These are phyloP conservation scores for Eucommia ulmoides DNA, from an alignment of 257 asterid genomes.

Conservation along the genomic window DNA sequence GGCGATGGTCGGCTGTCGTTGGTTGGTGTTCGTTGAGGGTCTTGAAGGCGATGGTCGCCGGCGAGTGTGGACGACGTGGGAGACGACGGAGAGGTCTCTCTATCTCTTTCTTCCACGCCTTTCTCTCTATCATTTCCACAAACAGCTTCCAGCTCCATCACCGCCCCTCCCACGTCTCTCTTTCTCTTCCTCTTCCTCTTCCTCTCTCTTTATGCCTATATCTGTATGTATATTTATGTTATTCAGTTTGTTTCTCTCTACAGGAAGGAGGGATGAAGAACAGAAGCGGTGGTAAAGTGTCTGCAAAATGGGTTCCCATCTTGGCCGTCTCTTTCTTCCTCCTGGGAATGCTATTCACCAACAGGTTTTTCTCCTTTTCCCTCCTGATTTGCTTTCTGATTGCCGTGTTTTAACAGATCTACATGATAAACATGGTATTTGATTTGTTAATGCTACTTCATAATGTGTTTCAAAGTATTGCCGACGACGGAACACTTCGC, in stretches of 20 bases:
- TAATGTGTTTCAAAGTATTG: too few species aligned
- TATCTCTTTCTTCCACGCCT: too few species aligned
- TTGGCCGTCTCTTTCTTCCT: slow-evolving; percentile 67
- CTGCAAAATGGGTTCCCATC: slow-evolving; percentile 74
- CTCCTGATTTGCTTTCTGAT: neutral
- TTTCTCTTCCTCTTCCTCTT: neutral
- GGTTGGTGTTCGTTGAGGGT: too few species aligned
- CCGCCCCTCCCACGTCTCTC: slow-evolving; percentile 11
- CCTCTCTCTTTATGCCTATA: slow-evolving; percentile 6
- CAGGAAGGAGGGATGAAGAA: slow-evolving; percentile 34
- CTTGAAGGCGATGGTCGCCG: too few species aligned
- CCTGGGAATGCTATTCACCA: slow-evolving; percentile 62
- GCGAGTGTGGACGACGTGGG: too few species aligned
- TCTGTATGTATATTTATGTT: neutral
- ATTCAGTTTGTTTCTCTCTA: slow-evolving; percentile 1
- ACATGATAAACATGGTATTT: too few species aligned
- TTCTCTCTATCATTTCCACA: too few species aligned
- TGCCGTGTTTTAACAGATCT: neutral
- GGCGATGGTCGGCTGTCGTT: too few species aligned
- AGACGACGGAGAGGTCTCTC: too few species aligned
- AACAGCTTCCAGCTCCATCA: slow-evolving; percentile 15
- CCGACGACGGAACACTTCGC: too few species aligned
- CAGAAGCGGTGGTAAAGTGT: slow-evolving; percentile 47
- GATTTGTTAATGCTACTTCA: too few species aligned
- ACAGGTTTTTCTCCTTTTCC: slow-evolving; percentile 25